Evolutionary conservation across 345 rosid species (phyloP), one percentile per base, ranked within the genome.

Genomic region (Hibiscus mutabilis): DNA sequence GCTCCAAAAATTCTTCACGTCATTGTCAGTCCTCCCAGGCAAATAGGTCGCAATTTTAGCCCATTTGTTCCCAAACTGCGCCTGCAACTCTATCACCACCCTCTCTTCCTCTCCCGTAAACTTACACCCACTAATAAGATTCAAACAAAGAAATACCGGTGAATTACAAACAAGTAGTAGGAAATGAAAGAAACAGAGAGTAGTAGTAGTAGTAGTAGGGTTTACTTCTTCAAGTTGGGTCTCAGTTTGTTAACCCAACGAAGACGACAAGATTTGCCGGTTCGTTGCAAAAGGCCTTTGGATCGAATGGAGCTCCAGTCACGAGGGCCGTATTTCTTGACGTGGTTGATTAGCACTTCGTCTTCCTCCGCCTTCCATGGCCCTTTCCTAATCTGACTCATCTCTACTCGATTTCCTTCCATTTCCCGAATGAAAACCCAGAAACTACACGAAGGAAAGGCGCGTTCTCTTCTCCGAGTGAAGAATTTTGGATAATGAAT

Each of bases 301-400:
- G 97, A 89, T 90, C 93, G 96, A 89, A 92, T 89, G 90, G 97
- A 92, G 96, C 98, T 92, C 99, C 98, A 95, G 77, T 92, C 99
- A 13, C 96, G 85, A 57, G 98, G 91, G 9, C 99, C 98, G 33
- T 88, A 85, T 68, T 76, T 80, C 65, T 77, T 85, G 2, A 95
- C 98, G 24, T 89, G 97, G 80, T 79, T 89, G 27, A 84, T 79
- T 1, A 95, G 76, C 2, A 92, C 92, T 67, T 89, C 83, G 69
- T 95, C 99, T 79, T 95, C 99, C 60, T 95, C 99, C 0, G 85
- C 83, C 79, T 89, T 89, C 99, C 99, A 90, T 60, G 98, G 93
- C 47, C 99, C 97, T 83, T 95, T 95, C 74, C 89, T 86, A 56
- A 89, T 84, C 46, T 84, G 88, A 22, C 40, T 47, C 1, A 84